These are phyloP conservation scores for Cordyceps pruinosa DNA, from an alignment of 2,329 filamentous ascomycete species.

Conservation along the genomic window DNA sequence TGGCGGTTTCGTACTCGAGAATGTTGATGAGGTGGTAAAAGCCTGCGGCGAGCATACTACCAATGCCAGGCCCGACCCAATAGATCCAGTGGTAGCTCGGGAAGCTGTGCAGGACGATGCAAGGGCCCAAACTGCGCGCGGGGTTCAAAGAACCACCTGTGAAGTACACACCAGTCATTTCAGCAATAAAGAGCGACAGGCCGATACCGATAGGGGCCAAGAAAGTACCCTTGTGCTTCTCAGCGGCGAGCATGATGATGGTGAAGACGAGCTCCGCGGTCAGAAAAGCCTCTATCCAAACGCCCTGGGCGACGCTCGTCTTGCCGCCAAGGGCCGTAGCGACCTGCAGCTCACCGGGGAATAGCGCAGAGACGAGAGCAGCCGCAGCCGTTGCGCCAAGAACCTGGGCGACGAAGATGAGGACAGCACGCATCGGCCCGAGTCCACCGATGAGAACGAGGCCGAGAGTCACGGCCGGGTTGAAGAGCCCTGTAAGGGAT, in stretches of 20 bases:
- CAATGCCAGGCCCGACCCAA: slow-evolving; percentile 21
- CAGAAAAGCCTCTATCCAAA: slow-evolving; percentile 43
- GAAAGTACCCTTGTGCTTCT: slow-evolving; percentile 42
- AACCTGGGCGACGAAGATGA: slow-evolving; percentile 14
- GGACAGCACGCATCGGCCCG: slow-evolving; percentile 34
- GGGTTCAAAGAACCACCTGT: slow-evolving; percentile 44
- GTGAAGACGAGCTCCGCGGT: slow-evolving; percentile 42
- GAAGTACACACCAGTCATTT: slow-evolving; percentile 40
- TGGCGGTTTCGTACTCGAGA: slow-evolving; percentile 15
- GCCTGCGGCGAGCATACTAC: slow-evolving; percentile 4
- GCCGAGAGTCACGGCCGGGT: slow-evolving; percentile 40
- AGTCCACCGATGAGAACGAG: slow-evolving; percentile 45
- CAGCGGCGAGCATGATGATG: slow-evolving; percentile 45
- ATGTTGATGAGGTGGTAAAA: slow-evolving; percentile 16
- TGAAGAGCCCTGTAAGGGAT: slow-evolving; percentile 23
- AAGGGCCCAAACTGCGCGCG: slow-evolving; percentile 39
- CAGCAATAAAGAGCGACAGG: slow-evolving; percentile 37
- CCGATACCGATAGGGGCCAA: slow-evolving; percentile 43
- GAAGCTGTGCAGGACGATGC: slow-evolving; percentile 35
- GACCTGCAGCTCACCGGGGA: slow-evolving; percentile 24
- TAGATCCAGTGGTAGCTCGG: slow-evolving; percentile 43
- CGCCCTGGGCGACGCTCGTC: slow-evolving; percentile 36
- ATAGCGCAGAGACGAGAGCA: slow-evolving; percentile 15
- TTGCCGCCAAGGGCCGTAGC: slow-evolving; percentile 33
- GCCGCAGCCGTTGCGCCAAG: slow-evolving; percentile 16